A percentile compares a stretch with the other conserved stretches of the same genome.
Evolutionary conservation across 2,329 filamentous ascomycete genomes (phyloP).

Genomic region (Stemphylium vesicarium): DNA sequence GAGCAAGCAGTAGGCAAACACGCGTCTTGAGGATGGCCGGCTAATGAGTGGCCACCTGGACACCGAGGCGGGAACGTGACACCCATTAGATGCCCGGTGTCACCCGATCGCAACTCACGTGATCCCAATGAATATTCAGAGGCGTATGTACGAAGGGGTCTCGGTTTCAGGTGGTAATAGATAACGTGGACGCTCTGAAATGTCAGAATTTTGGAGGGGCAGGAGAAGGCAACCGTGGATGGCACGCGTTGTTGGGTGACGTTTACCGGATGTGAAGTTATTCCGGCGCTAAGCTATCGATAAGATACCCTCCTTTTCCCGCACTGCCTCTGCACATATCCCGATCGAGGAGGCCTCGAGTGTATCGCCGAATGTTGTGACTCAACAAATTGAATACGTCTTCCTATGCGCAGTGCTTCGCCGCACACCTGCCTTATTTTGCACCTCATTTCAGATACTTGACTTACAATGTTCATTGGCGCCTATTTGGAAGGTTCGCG

Average conservation of each 20-base stretch:
- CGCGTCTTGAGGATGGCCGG: background rate
- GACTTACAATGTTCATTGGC: background rate
- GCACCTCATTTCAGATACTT: background rate
- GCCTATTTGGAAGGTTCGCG: background rate
- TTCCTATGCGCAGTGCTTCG: background rate
- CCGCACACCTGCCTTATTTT: background rate
- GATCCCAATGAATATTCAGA: background rate
- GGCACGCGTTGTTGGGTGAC: conserved; percentile 10
- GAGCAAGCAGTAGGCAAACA: background rate
- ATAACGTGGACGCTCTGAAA: background rate
- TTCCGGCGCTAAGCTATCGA: conserved; percentile 15
- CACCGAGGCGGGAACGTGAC: background rate
- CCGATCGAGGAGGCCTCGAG: background rate
- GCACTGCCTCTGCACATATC: background rate
- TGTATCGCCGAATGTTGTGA: background rate
- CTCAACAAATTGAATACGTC: background rate
- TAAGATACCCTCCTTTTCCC: conserved; percentile 1
- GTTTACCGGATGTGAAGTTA: conserved; percentile 7
- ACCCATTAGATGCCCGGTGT: background rate
- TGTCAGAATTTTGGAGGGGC: background rate
- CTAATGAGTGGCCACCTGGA: background rate
- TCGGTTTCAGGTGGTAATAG: background rate
- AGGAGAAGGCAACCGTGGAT: conserved; percentile 2
- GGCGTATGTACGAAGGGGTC: background rate
- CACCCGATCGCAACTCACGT: background rate